Conservation (phyloP, 2,329 filamentous ascomycete genomes). For the Pseudohalonectria lignicola region DNA sequence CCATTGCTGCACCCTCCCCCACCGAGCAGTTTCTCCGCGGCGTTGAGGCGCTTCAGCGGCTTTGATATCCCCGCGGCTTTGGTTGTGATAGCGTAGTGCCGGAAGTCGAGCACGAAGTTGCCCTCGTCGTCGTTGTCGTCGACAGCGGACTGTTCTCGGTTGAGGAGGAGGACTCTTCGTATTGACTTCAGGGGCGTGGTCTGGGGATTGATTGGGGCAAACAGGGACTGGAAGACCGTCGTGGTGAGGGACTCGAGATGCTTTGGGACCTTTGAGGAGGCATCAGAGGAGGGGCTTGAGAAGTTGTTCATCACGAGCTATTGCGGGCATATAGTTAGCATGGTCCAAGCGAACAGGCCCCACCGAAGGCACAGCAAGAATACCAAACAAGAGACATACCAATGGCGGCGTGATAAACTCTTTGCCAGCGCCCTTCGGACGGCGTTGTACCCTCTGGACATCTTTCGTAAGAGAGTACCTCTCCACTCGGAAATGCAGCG, state of each 20-base stretch:
- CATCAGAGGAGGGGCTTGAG: constrained; percentile 48
- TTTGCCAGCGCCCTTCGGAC: constrained; percentile 71
- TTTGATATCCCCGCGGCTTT: constrained; percentile 77
- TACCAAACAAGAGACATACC: constrained; percentile 28
- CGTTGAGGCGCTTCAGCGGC: constrained; percentile 71
- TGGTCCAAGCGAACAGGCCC: neutral
- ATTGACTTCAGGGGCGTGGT: constrained; percentile 86
- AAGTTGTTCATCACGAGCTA: constrained; percentile 98
- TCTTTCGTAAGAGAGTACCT: constrained; percentile 93
- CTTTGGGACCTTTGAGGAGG: constrained; percentile 67
- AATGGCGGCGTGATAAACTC: constrained; percentile 79
- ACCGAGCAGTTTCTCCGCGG: constrained; percentile 64
- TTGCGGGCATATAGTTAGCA: neutral
- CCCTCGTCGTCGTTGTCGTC: constrained; percentile 42
- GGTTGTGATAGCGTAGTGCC: constrained; percentile 92
- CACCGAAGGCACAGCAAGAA: neutral
- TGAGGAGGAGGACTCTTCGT: constrained; percentile 78
- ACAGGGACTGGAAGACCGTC: constrained; percentile 90
- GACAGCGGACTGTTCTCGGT: constrained; percentile 51
- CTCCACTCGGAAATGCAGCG: constrained; percentile 86
- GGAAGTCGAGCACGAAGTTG: constrained; percentile 72
- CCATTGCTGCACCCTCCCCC: too few species aligned
- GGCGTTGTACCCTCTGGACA: constrained; percentile 71
- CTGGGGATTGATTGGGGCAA: constrained; percentile 91
- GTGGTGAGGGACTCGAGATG: constrained; percentile 90